Evolutionary conservation across 192 early-diverging fungal genomes (phyloP), one percentile per base, ranked within the genome.

Genomic region (Mortierella claussenii): DNA sequence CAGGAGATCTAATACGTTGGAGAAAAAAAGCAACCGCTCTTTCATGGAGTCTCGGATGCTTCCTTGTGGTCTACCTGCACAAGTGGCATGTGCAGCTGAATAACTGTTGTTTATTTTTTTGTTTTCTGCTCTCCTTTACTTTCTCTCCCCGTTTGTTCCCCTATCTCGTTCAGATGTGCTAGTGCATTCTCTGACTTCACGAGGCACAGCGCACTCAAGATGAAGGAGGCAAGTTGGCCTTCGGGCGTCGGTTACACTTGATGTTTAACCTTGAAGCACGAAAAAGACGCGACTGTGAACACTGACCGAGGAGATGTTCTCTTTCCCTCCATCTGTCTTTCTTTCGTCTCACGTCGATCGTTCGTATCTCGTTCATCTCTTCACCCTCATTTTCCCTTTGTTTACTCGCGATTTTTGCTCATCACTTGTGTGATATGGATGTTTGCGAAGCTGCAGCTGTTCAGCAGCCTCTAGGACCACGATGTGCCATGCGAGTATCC

Each of bases 111-210:
- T 51, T 43, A 18, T 48, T 27, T 48, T 27, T 26, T 37, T 62
- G 26, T 48, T 27, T 21, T 57, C 42, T 11, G 21, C 26, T 23
- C 12, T 44, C 17, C 4, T 58, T 30, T 40, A 43, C 40, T 40
- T 42, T 60, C 28, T 47, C 4, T 20, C n/a, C 24, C 32, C 47
- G 33, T 50, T 61, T 34, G 59, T 49, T 49, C 17, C 60, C 34
- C 33, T 61, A 48, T 43, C 50, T 53, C 24, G 37, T 40, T 40
- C 37, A n/a, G n/a, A n/a, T n/a, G n/a, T n/a, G n/a, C n/a, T n/a
- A n/a, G n/a, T n/a, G n/a, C n/a, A n/a, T 40, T 40, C 7, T 10
- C 37, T 7, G 8, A 40, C 37, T 40, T 13, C 37, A 40, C 7
- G 7, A 40, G 13, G 13, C 37, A 40, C 7, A 40, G 37, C 7